These are phyloP conservation scores for Alternaria conjuncta DNA, from an alignment of 2,329 filamentous ascomycete genomes.

Conservation along the genomic window DNA sequence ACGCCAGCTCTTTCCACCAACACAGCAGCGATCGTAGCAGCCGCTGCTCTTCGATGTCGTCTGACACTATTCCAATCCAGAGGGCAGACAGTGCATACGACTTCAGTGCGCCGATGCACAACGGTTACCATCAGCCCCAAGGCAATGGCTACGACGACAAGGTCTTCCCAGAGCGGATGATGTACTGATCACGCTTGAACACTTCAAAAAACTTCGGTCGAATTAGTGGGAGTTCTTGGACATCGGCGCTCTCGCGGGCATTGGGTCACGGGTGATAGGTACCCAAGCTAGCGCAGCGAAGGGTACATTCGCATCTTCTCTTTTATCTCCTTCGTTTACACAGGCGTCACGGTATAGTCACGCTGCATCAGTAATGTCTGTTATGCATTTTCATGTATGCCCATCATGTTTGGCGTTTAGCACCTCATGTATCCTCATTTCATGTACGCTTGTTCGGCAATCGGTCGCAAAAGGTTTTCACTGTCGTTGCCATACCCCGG, in stretches of 20 bases:
- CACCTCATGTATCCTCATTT: conserved; percentile 5
- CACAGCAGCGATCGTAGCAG: conserved; percentile 44
- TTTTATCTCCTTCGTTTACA: background rate
- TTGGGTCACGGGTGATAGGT: conserved; percentile 10
- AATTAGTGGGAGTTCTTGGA: conserved; percentile 6
- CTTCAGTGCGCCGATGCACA: conserved; percentile 38
- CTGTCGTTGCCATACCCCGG: background rate
- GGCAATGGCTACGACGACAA: conserved; percentile 40
- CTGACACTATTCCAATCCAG: conserved; percentile 30
- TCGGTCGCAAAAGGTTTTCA: background rate
- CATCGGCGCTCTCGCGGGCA: conserved; percentile 7
- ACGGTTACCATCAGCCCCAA: conserved; percentile 31
- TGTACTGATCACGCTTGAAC: conserved; percentile 27
- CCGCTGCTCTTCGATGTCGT: conserved; percentile 43
- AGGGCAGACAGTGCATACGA: conserved; percentile 37
- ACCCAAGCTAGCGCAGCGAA: conserved; percentile 32
- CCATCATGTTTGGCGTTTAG: background rate
- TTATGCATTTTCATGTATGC: conserved; percentile 3
- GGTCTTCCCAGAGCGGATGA: conserved; percentile 45
- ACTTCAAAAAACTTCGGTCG: background rate
- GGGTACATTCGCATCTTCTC: conserved; percentile 13
- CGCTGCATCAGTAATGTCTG: conserved; percentile 7
- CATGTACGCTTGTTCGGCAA: conserved; percentile 6
- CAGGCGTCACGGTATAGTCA: conserved; percentile 1
- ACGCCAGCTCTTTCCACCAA: conserved; percentile 31